Evolutionary conservation across 805 yeast species (phyloP).

Genomic region (Candida krabiensis): DNA sequence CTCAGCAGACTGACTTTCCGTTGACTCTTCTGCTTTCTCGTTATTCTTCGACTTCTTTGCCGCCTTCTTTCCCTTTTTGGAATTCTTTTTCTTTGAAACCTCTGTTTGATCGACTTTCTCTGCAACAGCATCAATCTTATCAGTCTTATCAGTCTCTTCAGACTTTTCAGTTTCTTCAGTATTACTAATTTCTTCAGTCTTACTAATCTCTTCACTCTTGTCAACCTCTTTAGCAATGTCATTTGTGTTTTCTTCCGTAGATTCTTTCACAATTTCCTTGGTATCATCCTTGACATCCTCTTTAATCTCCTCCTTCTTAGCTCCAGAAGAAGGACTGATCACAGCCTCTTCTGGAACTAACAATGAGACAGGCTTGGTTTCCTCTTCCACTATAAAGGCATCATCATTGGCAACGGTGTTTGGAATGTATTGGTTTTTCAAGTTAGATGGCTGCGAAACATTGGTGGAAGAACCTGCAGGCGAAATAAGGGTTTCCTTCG

Average conservation of each 20-base stretch:
- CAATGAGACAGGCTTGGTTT: constrained; percentile 4
- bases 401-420: too few relatives aligned
- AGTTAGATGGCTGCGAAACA: constrained; percentile 4
- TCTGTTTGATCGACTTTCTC: constrained; percentile 1
- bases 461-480: constrained; percentile 24
- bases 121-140: constrained; percentile 9
- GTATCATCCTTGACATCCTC: too few relatives aligned
- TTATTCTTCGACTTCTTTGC: too few relatives aligned
- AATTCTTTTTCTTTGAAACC: constrained; percentile 3
- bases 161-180: constrained; percentile 4
- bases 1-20: too few relatives aligned
- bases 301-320: constrained; percentile 2
- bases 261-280: too few relatives aligned
- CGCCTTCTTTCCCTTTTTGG: too few relatives aligned
- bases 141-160: constrained; percentile 15
- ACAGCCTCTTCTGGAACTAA: too few relatives aligned
- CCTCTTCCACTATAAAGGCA: constrained; percentile 15
- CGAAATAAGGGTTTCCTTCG: constrained; percentile 34
- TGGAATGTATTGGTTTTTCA: constrained; percentile 46
- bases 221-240: too few relatives aligned
- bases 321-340: too few relatives aligned
- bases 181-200: constrained; percentile 1
- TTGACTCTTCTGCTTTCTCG: too few relatives aligned
- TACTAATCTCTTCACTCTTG: constrained; percentile 9
- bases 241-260: too few relatives aligned